These are phyloP conservation scores for Quercus tomentella DNA, from an alignment of 331 rosid genomes.

Conservation along the genomic window DNA sequence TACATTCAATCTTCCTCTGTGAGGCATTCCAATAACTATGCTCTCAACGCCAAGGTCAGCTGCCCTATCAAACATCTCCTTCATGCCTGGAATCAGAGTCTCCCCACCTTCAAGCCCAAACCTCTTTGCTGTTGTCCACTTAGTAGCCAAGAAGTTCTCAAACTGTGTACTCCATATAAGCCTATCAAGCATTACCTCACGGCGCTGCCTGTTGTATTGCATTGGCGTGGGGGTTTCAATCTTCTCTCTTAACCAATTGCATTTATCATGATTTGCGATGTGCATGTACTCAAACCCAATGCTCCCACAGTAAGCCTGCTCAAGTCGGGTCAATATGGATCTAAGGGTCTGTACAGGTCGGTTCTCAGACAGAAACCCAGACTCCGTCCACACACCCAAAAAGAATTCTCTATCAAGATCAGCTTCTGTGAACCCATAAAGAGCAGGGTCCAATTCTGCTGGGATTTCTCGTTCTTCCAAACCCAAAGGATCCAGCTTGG, in stretches of 20 bases:
- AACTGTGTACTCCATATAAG: conserved; percentile 95
- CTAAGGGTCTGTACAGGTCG: conserved; percentile 93
- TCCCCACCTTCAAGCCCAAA: conserved; percentile 98
- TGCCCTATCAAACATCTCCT: conserved; percentile 91
- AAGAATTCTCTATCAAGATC: conserved; percentile 98
- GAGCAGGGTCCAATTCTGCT: conserved; percentile 79
- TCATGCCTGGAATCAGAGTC: conserved; percentile 94
- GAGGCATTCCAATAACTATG: conserved; percentile 94
- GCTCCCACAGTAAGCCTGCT: conserved; percentile 96
- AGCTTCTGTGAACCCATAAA: conserved; percentile 88
- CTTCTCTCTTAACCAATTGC: conserved; percentile 95
- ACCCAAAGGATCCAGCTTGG: conserved; percentile 77
- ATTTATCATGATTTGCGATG: conserved; percentile 76
- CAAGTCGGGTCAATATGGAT: conserved; percentile 89
- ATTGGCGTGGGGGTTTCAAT: conserved; percentile 79
- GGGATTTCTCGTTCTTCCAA: conserved; percentile 68
- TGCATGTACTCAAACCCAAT: conserved; percentile 98
- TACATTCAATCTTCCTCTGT: conserved; percentile 86
- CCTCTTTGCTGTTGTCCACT: conserved; percentile 96
- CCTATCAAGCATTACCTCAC: conserved; percentile 88
- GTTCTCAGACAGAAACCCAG: conserved; percentile 97
- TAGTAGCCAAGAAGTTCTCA: conserved; percentile 93
- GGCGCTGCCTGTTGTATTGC: conserved; percentile 67
- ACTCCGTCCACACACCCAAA: conserved; percentile 91
- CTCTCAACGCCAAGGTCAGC: conserved; percentile 98